Evolutionary conservation across 2,329 filamentous ascomycete genomes (phyloP).

Genomic region (Colletotrichum sp.): DNA sequence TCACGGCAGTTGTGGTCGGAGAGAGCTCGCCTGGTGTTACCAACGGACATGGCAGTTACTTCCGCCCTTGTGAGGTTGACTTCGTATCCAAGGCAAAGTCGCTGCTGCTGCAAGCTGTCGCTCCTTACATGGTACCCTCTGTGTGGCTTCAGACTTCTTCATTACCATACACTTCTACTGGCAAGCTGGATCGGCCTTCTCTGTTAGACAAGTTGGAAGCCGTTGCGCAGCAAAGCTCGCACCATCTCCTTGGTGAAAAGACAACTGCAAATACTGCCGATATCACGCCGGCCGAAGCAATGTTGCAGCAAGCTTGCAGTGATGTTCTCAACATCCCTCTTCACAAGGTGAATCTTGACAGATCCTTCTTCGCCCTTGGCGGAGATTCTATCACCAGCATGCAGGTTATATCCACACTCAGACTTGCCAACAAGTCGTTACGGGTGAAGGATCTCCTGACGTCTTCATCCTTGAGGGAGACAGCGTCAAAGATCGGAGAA

Average conservation of each 20-base stretch:
- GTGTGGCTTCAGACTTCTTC: constrained; percentile 29
- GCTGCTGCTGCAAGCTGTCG: constrained; percentile 36
- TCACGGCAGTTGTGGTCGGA: background rate
- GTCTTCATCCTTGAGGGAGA: background rate
- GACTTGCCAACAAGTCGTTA: background rate
- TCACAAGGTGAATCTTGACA: background rate
- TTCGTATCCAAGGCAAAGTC: constrained; percentile 24
- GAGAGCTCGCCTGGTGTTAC: background rate
- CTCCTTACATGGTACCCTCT: constrained; percentile 39
- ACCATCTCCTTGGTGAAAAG: background rate
- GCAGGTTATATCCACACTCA: background rate
- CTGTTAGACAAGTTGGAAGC: constrained; percentile 6
- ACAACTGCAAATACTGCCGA: too few species aligned
- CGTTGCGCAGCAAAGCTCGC: background rate
- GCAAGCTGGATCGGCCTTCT: constrained; percentile 23
- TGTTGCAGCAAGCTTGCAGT: background rate
- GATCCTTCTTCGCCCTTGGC: background rate
- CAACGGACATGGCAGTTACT: background rate
- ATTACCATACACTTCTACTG: constrained; percentile 22
- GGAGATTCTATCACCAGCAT: constrained; percentile 10
- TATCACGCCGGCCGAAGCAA: background rate
- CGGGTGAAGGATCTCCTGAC: background rate
- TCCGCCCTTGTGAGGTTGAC: background rate
- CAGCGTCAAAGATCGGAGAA: background rate
- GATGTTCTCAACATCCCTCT: background rate